Conservation (phyloP, 208 protist species). For the Leishmania gerbilli region DNA sequence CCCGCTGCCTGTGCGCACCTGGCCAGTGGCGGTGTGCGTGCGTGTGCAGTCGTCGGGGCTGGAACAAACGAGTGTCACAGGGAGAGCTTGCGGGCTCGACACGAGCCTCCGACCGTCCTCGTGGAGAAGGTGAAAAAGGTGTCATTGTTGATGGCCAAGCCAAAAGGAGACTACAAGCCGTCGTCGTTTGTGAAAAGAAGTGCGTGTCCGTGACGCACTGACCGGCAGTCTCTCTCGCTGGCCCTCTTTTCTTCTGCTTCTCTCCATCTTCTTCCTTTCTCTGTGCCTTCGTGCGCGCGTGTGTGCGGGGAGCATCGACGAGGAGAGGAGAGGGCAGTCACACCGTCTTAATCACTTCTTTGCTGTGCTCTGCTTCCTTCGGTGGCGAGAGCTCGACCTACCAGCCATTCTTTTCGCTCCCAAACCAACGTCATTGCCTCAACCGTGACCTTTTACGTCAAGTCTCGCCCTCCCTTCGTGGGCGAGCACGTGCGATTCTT, state of each 20-base stretch:
- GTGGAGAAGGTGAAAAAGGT: neutral
- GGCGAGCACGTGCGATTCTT: neutral
- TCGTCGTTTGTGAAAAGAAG: neutral
- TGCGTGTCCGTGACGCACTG: neutral
- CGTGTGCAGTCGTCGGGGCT: neutral
- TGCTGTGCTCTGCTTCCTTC: neutral
- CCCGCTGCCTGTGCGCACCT: neutral
- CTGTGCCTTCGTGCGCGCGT: neutral
- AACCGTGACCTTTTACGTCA: neutral
- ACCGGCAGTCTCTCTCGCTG: neutral
- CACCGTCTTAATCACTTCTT: neutral
- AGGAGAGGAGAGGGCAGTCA: neutral
- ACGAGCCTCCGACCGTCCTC: neutral
- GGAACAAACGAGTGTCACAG: neutral
- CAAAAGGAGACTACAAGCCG: neutral
- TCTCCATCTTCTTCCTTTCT: neutral
- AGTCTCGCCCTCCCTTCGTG: neutral
- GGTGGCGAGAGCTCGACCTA: neutral
- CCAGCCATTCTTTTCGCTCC: neutral
- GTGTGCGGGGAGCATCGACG: neutral
- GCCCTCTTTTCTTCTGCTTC: neutral
- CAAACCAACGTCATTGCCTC: neutral
- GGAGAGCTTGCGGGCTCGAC: neutral
- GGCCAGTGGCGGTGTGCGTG: neutral
- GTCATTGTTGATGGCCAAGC: neutral